Percentiles rank a stretch among this genome's conserved stretches.
Conservation (phyloP, 768 basidiomycete species). For the Favolaschia claudopus region DNA sequence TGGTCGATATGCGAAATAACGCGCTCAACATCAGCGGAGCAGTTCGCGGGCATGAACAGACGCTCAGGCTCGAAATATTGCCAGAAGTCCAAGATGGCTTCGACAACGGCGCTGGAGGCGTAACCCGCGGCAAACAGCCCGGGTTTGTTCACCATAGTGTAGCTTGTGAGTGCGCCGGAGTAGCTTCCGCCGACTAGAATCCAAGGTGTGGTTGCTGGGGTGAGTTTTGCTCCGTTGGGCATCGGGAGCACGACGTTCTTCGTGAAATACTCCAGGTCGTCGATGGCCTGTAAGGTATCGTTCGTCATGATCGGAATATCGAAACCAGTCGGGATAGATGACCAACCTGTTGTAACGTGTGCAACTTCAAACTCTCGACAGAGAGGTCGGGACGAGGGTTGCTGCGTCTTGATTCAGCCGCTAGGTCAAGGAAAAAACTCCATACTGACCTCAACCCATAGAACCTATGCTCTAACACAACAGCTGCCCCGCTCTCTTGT, state of each 20-base stretch:
- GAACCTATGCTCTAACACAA: conserved; percentile 78
- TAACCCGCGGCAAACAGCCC: conserved; percentile 72
- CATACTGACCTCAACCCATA: conserved; percentile 54
- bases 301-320: not conserved
- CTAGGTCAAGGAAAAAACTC: not conserved
- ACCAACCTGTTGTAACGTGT: conserved; percentile 67
- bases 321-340: not conserved
- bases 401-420: conserved; percentile 38
- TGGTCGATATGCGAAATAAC: conserved; percentile 69
- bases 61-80: conserved; percentile 77
- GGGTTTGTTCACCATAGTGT: conserved; percentile 74
- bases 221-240: conserved; percentile 67
- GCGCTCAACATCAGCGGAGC: conserved; percentile 73
- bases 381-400: conserved; percentile 71
- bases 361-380: conserved; percentile 60
- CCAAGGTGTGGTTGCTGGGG: conserved; percentile 62
- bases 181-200: conserved; percentile 61
- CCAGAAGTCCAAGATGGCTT: conserved; percentile 73
- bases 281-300: conserved; percentile 53
- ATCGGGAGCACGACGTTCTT: conserved; percentile 71
- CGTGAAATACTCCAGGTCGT: conserved; percentile 76
- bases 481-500: conserved; percentile 66
- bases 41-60: conserved; percentile 73
- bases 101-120: conserved; percentile 70
- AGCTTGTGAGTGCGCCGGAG: conserved; percentile 61